These are phyloP conservation scores for Plenodomus lindquistii DNA, from an alignment of 2,329 filamentous ascomycete species.

Conservation along the genomic window DNA sequence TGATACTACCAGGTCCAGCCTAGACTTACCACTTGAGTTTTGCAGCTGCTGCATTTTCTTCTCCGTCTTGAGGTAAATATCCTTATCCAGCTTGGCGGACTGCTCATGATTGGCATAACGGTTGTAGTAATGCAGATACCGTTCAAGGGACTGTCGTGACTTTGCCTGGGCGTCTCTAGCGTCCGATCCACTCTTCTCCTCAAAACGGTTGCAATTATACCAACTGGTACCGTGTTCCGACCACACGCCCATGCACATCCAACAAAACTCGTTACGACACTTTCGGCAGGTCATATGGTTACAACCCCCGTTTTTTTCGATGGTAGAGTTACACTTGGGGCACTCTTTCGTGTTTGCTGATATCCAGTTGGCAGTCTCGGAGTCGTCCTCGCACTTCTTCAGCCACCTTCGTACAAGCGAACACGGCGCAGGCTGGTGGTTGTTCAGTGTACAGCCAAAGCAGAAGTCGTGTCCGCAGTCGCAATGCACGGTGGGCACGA, in stretches of 20 bases:
- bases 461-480: conserved; percentile 86
- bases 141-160: conserved; percentile 85
- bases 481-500: conserved; percentile 90
- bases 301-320: conserved; percentile 97
- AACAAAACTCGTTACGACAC: conserved; percentile 96
- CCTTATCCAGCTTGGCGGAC: conserved; percentile 93
- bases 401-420: conserved; percentile 91
- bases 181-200: conserved; percentile 91
- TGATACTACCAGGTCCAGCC: background rate
- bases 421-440: conserved; percentile 94
- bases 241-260: conserved; percentile 99
- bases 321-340: conserved; percentile 92
- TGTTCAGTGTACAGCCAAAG: conserved; percentile 86
- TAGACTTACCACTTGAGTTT: conserved; percentile 69
- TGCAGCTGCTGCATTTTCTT: conserved; percentile 99
- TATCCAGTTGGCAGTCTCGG: conserved; percentile 98
- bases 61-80: conserved; percentile 93
- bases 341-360: conserved; percentile 99
- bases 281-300: conserved; percentile 98
- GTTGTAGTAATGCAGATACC: conserved; percentile 99
- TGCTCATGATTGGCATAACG: conserved; percentile 99
- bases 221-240: conserved; percentile 98
- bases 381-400: conserved; percentile 98
- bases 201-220: conserved; percentile 98
- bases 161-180: conserved; percentile 90